Percentiles rank a stretch among this genome's conserved stretches.
Evolutionary conservation across 768 basidiomycete genomes (phyloP).

Genomic region (Pisolithus albus): DNA sequence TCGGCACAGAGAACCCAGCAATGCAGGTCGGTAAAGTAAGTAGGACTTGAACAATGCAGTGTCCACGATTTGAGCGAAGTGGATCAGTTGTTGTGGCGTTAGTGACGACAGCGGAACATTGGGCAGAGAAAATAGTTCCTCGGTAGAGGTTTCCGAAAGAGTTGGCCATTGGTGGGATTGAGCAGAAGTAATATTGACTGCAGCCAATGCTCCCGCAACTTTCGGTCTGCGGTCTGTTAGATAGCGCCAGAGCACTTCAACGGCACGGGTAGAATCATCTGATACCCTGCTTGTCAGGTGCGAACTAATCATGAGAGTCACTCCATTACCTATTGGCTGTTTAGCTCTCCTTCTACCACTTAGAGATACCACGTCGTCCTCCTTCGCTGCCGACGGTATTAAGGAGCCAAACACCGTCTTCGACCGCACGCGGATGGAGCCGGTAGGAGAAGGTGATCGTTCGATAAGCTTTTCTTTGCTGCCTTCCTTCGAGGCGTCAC

Average conservation of each 20-base stretch:
- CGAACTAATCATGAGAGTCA: neutral
- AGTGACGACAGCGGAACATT: conserved; percentile 65
- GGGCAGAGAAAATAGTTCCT: conserved; percentile 74
- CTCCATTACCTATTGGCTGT: conserved; percentile 12
- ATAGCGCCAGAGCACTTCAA: conserved; percentile 86
- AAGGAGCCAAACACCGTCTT: conserved; percentile 53
- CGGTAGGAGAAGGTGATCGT: conserved; percentile 30
- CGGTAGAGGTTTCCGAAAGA: conserved; percentile 64
- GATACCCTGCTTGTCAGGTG: conserved; percentile 1
- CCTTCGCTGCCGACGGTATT: conserved; percentile 35
- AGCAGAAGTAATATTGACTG: conserved; percentile 59
- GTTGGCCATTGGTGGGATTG: conserved; percentile 63
- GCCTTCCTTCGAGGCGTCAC: conserved; percentile 19
- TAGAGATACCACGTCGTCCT: conserved; percentile 59
- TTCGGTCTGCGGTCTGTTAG: conserved; percentile 88
- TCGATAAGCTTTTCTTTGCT: conserved; percentile 24
- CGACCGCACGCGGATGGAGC: conserved; percentile 44
- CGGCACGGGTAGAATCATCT: conserved; percentile 62
- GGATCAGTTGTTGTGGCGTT: conserved; percentile 76
- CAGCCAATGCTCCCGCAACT: conserved; percentile 66
- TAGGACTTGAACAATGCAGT: conserved; percentile 94
- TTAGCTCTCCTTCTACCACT: conserved; percentile 29
- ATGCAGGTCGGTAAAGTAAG: conserved; percentile 67
- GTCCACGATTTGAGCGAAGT: conserved; percentile 90
- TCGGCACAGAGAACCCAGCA: conserved; percentile 83